Evolutionary conservation across 495 filamentous ascomycete species (phyloP), one percentile per base, ranked within the genome.

Genomic region (Ascobolus immersus): DNA sequence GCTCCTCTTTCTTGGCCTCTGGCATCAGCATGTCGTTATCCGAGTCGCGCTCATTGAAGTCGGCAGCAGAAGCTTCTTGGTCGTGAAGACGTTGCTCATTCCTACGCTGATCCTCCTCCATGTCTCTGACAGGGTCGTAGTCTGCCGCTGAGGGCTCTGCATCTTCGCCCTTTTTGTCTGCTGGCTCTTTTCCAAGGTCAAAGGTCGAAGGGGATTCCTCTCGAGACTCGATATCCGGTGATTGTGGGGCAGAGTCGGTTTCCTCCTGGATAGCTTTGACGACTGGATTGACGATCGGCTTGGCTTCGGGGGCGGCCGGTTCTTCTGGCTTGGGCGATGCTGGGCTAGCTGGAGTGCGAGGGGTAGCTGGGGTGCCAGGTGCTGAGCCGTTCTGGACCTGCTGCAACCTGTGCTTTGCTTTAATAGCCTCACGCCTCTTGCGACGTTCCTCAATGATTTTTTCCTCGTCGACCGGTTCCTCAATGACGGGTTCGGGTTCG

Each of bases 121-220:
- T 89, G 50, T 96, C 86, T 44, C 67, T 55, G 3, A 76, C 91
- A 0, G 86, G 89, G 49, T 93, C 81, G 54, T 96, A 93, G 45
- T 93, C 79, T 43, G 86, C 86, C 32, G 86, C 86, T 23, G 84
- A 93, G 26, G 76, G 77, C 11, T 76, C 79, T 39, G 77, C 69
- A 48, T 73, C 67, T 30, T 73, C 48, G 30, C 52, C 49, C 31
- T 56, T 58, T 51, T 61, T 61, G 18, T 54, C 55, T 35, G 76
- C 77, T 41, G 72, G 53, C 41, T 71, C 60, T 40, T 59, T 45
- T 40, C 48, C 52, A 25, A 26, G 12, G 30, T 55, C 53, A 33
- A 75, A 64, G 4, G 59, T 61, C n/a, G 57, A 53, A 9, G 66
- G 63, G 3, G 61, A 60, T 12, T 59, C 57, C 35, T 56, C 56